These are phyloP conservation scores for Mycena vulgaris DNA, from an alignment of 768 basidiomycete genomes.

Conservation along the genomic window DNA sequence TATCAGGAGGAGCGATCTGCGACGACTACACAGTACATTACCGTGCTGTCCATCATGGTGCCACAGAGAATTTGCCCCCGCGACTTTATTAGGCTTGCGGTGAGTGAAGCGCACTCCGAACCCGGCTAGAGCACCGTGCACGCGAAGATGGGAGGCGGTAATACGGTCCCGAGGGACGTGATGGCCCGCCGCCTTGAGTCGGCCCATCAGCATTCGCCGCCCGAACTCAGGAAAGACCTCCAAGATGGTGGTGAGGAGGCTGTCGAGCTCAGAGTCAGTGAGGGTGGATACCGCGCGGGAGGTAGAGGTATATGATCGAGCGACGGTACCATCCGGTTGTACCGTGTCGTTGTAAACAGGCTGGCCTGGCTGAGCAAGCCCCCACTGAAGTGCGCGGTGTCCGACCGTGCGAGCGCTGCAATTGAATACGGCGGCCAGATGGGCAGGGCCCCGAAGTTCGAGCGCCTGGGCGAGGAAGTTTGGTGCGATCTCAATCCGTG, in stretches of 20 bases:
- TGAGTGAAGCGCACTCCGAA: not conserved
- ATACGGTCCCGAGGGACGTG: constrained; percentile 38
- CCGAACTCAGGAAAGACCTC: constrained; percentile 45
- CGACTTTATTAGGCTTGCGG: not conserved
- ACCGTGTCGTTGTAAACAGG: constrained; percentile 18
- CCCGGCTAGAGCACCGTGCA: not conserved
- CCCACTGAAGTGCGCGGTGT: constrained; percentile 33
- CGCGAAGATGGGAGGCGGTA: not conserved
- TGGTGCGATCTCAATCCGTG: constrained; percentile 43
- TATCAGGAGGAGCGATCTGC: not conserved
- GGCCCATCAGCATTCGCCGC: constrained; percentile 43
- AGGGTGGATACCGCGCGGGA: constrained; percentile 30
- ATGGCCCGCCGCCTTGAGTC: constrained; percentile 31
- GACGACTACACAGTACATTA: not conserved
- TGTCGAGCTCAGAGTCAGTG: constrained; percentile 44
- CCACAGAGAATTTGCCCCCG: not conserved
- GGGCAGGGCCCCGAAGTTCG: no score
- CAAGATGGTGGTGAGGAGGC: constrained; percentile 35
- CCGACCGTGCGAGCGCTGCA: no score
- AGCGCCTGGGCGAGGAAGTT: constrained; percentile 36
- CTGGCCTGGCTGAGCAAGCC: constrained; percentile 13
- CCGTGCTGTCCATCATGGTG: not conserved
- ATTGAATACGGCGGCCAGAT: no score
- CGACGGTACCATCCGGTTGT: not conserved
- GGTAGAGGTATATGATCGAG: not conserved